These are phyloP conservation scores for Suillus spraguei DNA, from an alignment of 768 basidiomycete genomes.

Conservation along the genomic window DNA sequence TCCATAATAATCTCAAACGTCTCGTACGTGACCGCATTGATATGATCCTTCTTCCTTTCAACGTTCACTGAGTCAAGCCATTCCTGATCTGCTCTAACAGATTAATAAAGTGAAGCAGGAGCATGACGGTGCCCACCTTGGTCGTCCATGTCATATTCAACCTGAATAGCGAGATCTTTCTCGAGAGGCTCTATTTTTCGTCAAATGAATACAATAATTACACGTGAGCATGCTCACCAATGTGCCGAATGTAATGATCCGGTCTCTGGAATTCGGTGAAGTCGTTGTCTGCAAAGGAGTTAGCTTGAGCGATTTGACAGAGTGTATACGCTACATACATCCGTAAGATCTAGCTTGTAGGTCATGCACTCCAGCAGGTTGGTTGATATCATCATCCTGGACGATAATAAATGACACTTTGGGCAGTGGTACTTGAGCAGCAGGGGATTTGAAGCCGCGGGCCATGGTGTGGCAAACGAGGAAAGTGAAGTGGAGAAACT, in stretches of 20 bases:
- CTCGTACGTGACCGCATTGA: constrained; percentile 77
- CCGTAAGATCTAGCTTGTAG: constrained; percentile 68
- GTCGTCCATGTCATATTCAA: constrained; percentile 99
- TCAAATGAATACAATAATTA: constrained; percentile 13
- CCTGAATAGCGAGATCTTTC: constrained; percentile 86
- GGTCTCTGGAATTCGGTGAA: constrained; percentile 74
- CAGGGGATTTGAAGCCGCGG: constrained; percentile 40
- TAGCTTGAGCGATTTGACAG: constrained; percentile 9
- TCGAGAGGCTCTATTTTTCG: constrained; percentile 78
- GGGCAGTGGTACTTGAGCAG: constrained; percentile 48
- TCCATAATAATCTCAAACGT: constrained; percentile 97
- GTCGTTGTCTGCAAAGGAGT: constrained; percentile 53
- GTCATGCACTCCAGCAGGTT: constrained; percentile 66
- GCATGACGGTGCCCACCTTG: constrained; percentile 61
- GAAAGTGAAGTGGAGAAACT: not conserved
- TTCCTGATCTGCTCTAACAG: constrained; percentile 68
- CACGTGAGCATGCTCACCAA: constrained; percentile 54
- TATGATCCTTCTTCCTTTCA: constrained; percentile 77
- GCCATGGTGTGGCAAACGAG: constrained; percentile 32
- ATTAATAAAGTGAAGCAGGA: constrained; percentile 12
- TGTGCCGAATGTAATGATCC: constrained; percentile 88
- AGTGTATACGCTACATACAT: constrained; percentile 49
- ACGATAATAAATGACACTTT: constrained; percentile 70
- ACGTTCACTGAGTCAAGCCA: constrained; percentile 89
- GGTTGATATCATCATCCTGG: constrained; percentile 61